Evolutionary conservation across 208 protist species (phyloP), one percentile per base, ranked within the genome.

Genomic region (Polymyxa betae): DNA sequence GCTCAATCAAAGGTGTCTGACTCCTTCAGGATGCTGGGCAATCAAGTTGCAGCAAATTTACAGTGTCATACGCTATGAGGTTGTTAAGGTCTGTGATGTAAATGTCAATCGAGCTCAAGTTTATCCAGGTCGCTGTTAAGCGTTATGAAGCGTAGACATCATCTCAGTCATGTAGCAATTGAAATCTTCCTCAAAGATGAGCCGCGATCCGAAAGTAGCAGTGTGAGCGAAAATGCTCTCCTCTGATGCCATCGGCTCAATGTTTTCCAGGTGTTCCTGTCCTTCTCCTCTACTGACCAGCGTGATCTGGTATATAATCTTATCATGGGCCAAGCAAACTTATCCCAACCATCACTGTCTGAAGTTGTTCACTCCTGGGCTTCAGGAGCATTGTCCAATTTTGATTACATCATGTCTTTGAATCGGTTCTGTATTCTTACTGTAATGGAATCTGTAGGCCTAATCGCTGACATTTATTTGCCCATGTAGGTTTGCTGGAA

Each of bases 401-500:
- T 82, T 35, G 72, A 82, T n/a, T 82, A 82, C 72, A 82, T 82
- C 40, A 45, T 82, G 72, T 5, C 72, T 20, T 43, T 82, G 72
- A 82, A 82, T 43, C n/a, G 72, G 72, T 82, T 66, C 16, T 60
- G 49, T 60, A 20, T 82, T 12, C n/a, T 38, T 38, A n/a, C n/a
- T n/a, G n/a, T n/a, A n/a, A n/a, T n/a, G n/a, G n/a, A n/a, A n/a
- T n/a, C n/a, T n/a, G 5, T 35, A 5, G 72, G n/a, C 10, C 40
- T 43, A n/a, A 38, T 43, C 16, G 5, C 72, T 20, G 35, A 12
- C 5, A 12, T 82, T 35, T 35, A 5, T 82, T 5, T 38, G 16
- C 72, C 35, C 35, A 82, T 35, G 5, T 16, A 82, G 72, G n/a
- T 29, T 44, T 32, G 10, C 88, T 12, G 88, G 88, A 43, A 29